Evolutionary conservation across 2,329 filamentous ascomycete genomes (phyloP), one percentile per base, ranked within the genome.

Genomic region (Paraconiothyrium sp.): DNA sequence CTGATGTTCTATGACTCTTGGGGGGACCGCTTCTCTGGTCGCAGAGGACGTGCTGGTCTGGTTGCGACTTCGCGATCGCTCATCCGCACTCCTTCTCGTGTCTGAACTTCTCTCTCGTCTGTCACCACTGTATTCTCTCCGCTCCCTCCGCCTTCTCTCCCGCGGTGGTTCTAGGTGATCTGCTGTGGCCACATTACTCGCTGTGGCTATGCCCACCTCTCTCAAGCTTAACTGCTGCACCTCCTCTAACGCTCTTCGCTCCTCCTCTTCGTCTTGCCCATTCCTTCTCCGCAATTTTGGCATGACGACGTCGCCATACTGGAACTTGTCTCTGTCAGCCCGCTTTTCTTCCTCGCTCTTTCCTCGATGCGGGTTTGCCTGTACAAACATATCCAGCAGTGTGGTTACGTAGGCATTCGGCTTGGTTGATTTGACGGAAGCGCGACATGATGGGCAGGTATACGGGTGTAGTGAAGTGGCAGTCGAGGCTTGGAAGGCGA

Each of bases 381-480:
- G 84, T 39, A 97, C 81, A 69, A 92, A 93, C 86, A 97, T 94
- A 59, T 98, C 94, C 62, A 99, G 82, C 49, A 98, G 83, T 1
- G 93, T 97, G 9, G 90, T 94, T 55, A 97, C 91, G 27, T 91
- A 93, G 60, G 95, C 92, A 86, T 98, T 96, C 73, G 93, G 93
- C 75, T 90, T 89, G 47, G 94, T 97, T 71, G 91, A 92, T 65
- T 94, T 90, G 63, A 99, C 94, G 13, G 85, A 81, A 49, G 93
- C 92, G 67, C 95, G 92, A 81, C 95, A 99, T 80, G 93, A 91
- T 44, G 95, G 95, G 81, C 95, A 99, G 49, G 93, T 97, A 78
- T 93, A 97, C 49, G 85, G 85, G 57, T 84, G 81, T 3, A 72
- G 83, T 63, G 71, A 85, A 73, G 68, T 86, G 47, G 85, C 86